phyloP scores from a whole-genome alignment of 768 basidiomycete species.

The Lentinula edodes region DNA sequence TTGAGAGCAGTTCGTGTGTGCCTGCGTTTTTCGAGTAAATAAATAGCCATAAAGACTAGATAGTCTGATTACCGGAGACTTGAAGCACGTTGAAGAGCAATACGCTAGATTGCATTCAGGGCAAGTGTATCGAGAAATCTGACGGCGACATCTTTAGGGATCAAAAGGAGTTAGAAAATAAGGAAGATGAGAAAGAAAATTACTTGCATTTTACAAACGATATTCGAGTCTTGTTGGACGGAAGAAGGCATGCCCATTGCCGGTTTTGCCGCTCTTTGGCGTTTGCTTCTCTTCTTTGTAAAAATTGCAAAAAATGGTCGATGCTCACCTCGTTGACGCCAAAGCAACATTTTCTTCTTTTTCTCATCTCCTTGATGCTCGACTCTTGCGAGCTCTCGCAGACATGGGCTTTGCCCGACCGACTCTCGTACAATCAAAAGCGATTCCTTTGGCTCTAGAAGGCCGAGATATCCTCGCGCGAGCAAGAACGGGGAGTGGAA shows the following conservation, averaged over 20 bases:
- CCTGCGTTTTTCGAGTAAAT: constrained; percentile 20
- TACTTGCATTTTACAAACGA: constrained; percentile 42
- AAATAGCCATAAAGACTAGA: background rate
- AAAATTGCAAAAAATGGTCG: constrained; percentile 29
- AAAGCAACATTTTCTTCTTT: constrained; percentile 54
- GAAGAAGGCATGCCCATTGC: background rate
- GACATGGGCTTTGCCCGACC: constrained; percentile 87
- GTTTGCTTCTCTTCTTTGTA: background rate
- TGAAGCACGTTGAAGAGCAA: constrained; percentile 77
- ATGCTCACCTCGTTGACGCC: constrained; percentile 39
- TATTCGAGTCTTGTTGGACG: constrained; percentile 10
- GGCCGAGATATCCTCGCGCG: constrained; percentile 87
- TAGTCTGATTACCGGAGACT: constrained; percentile 48
- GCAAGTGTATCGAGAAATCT: constrained; percentile 77
- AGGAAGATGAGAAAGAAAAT: background rate
- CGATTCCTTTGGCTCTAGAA: constrained; percentile 89
- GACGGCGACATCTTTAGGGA: constrained; percentile 58
- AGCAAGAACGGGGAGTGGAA: constrained; percentile 93
- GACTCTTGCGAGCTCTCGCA: constrained; percentile 84
- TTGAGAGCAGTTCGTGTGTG: constrained; percentile 75
- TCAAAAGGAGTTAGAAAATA: background rate
- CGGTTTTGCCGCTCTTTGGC: background rate
- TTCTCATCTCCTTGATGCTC: constrained; percentile 75
- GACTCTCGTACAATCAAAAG: constrained; percentile 86
- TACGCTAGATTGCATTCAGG: constrained; percentile 78